Conservation (phyloP, 371 early-diverging fungal genomes). For the Mortierella sp. region DNA sequence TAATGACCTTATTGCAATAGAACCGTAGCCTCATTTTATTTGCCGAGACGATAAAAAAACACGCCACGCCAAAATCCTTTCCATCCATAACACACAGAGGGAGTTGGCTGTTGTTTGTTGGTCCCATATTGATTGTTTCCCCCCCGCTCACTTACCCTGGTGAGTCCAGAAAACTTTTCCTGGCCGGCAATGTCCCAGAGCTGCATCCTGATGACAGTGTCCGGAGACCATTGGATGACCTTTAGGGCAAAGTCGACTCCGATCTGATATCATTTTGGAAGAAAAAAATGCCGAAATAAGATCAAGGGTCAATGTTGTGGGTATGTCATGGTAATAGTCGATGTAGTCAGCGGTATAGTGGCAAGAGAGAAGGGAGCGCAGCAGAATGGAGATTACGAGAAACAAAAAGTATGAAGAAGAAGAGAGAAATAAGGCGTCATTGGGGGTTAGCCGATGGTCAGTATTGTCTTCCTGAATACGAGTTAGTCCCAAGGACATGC, state of each 20-base stretch:
- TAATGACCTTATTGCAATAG: background rate
- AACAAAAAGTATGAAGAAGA: background rate
- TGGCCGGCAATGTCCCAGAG: conserved; percentile 93
- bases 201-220: conserved; percentile 74
- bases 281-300: background rate
- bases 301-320: background rate
- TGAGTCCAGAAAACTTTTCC: conserved; percentile 84
- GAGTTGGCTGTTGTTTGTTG: background rate
- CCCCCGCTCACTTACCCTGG: conserved; percentile 60
- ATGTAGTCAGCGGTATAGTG: background rate
- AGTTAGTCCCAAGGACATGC: background rate
- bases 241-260: conserved; percentile 91
- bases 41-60: background rate
- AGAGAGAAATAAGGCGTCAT: background rate
- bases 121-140: background rate
- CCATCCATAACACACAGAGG: background rate
- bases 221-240: conserved; percentile 73
- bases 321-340: no score
- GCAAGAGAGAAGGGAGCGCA: background rate
- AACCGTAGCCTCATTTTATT: background rate
- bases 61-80: background rate
- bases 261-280: conserved; percentile 58
- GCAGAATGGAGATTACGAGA: background rate
- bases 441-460: background rate
- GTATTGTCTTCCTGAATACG: background rate